Evolutionary conservation across 2,329 filamentous ascomycete species (phyloP).

Genomic region (Fusarium sulawesiense): DNA sequence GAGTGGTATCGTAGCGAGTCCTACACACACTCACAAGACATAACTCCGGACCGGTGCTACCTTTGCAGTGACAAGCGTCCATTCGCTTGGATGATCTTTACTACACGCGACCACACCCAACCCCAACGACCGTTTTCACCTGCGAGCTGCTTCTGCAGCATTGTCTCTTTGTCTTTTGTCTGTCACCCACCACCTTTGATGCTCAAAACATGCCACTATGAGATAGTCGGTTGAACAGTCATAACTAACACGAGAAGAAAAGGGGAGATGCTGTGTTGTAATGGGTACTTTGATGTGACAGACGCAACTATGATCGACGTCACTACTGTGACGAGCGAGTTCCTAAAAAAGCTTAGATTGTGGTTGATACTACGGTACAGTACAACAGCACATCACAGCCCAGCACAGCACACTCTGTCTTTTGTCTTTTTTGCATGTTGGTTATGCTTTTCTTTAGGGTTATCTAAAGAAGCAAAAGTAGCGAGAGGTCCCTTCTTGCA

Average conservation of each 20-base stretch:
- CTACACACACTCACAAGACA: not conserved
- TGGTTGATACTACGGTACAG: not conserved
- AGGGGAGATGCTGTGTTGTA: not conserved
- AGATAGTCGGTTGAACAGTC: constrained; percentile 17
- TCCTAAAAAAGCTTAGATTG: constrained; percentile 11
- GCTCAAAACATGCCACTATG: constrained; percentile 20
- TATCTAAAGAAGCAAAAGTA: not conserved
- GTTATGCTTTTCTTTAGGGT: not conserved
- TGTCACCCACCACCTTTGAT: constrained; percentile 18
- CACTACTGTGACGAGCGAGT: constrained; percentile 4
- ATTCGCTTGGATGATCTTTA: constrained; percentile 41
- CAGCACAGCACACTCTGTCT: not conserved
- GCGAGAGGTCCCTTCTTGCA: constrained; percentile 25
- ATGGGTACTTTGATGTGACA: constrained; percentile 13
- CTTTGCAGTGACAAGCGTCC: constrained; percentile 16
- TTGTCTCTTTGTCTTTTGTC: not conserved
- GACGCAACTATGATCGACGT: constrained; percentile 25
- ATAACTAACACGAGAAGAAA: constrained; percentile 19
- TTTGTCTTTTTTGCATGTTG: not conserved
- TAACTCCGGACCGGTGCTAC: constrained; percentile 27
- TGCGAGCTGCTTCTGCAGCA: constrained; percentile 33
- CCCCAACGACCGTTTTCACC: constrained; percentile 38
- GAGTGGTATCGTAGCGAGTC: not conserved
- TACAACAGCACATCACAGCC: not conserved
- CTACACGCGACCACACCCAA: constrained; percentile 39